Conservation (phyloP, 305 asterid species). For the Caryopteris hybrid region DNA sequence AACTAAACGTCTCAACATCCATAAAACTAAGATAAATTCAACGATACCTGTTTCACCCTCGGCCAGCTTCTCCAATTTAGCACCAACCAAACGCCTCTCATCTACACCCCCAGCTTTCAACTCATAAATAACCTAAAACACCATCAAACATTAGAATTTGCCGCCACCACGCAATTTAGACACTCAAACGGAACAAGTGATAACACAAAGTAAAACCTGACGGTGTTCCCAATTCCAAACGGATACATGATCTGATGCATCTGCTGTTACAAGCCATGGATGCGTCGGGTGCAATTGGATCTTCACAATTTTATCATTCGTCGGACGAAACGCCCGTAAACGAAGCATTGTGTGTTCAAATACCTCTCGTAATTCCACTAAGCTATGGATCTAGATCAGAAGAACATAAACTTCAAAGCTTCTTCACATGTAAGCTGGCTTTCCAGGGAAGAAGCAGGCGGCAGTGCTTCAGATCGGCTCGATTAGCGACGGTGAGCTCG, state of each 20-base stretch:
- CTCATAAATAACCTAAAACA: constrained; percentile 80
- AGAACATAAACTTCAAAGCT: constrained; percentile 2
- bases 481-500: constrained; percentile 1
- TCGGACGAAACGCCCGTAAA: constrained; percentile 88
- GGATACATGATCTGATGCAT: constrained; percentile 98
- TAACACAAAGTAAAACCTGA: constrained; percentile 44
- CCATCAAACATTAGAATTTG: not conserved
- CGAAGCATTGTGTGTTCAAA: constrained; percentile 55
- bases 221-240: constrained; percentile 99
- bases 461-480: constrained; percentile 18
- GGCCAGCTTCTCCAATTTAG: constrained; percentile 93
- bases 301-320: constrained; percentile 96
- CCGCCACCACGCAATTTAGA: not conserved
- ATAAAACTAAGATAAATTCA: not conserved
- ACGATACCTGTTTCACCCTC: constrained; percentile 90
- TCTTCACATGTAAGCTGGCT: constrained; percentile 8
- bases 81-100: constrained; percentile 98
- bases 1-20: not conserved
- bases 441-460: constrained; percentile 9
- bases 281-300: constrained; percentile 98
- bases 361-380: constrained; percentile 18
- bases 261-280: constrained; percentile 98
- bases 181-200: not conserved
- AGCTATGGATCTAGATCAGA: constrained; percentile 36
- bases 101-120: constrained; percentile 98